A percentile compares a stretch with the other conserved stretches of the same genome.
Evolutionary conservation across 441 rosid genomes (phyloP).

Genomic region (Aquilaria agallochum): DNA sequence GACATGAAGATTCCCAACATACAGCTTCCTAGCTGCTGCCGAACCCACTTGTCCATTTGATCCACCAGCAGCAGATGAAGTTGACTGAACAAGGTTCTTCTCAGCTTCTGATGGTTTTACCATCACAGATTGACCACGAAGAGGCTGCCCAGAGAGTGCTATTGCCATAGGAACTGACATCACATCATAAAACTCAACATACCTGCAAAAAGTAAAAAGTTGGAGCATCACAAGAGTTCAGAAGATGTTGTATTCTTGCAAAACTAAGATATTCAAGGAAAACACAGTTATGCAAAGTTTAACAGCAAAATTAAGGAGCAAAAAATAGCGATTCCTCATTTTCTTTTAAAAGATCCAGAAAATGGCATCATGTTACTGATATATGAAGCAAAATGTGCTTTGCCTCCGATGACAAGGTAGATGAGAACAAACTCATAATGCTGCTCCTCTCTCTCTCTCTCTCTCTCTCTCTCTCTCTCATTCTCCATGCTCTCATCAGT

Average conservation of each 20-base stretch:
- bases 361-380: too few relatives aligned
- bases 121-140: constrained; percentile 95
- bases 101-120: constrained; percentile 99
- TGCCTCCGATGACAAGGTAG: too few relatives aligned
- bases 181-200: constrained; percentile 91
- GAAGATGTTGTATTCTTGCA: not conserved
- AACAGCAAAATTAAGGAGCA: too few relatives aligned
- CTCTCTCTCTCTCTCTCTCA: too few relatives aligned
- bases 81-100: constrained; percentile 96
- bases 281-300: too few relatives aligned
- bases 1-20: constrained; percentile 89
- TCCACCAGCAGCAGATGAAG: constrained; percentile 57
- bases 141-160: constrained; percentile 97
- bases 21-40: constrained; percentile 91
- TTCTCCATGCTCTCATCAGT: too few relatives aligned
- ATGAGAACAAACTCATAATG: too few relatives aligned
- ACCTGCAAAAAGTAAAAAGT: constrained; percentile 38
- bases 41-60: constrained; percentile 63
- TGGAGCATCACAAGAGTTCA: not conserved
- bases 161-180: constrained; percentile 99
- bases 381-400: too few relatives aligned
- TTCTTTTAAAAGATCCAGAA: too few relatives aligned
- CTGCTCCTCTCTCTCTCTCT: too few relatives aligned
- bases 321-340: too few relatives aligned
- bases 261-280: too few relatives aligned